Evolutionary conservation across 768 basidiomycete species (phyloP), one percentile per base, ranked within the genome.

Genomic region (Trametopsis cervina): DNA sequence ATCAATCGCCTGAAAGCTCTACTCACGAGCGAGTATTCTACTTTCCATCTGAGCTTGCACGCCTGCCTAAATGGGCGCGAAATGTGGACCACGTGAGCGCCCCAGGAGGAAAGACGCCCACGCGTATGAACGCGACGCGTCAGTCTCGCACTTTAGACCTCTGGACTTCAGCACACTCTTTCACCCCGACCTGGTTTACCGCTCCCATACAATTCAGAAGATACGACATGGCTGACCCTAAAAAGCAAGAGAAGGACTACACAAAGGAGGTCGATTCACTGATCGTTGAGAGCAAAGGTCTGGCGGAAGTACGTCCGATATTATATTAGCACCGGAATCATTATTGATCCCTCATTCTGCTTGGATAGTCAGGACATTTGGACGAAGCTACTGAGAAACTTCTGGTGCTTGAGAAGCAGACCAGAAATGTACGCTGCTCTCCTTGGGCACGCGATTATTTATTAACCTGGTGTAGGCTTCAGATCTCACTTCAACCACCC

Each of bases 391-490:
- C 97, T 25, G 95, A 99, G 68, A 91, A 88, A 70, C 79, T 98
- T 48, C 75, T 93, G 48, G 68, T 70, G 1, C 74, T 98, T 4
- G 96, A 99, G 70, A 98, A 98, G 69, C 94, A 96, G 65, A 87
- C 95, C 2, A 77, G 96, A 73, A 98, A 97, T 70, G 96, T 90
- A 49, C 38, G 79, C n/a, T n/a, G n/a, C n/a, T n/a, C n/a, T n/a
- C n/a, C n/a, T n/a, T n/a, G n/a, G n/a, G n/a, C 68, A 3, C 24
- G 20, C 39, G 7, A n/a, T 21, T 23, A n/a, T 40, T 24, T 26
- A 42, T 46, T 38, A 20, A 51, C 26, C 27, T n/a, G 20, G 52
- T 18, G 17, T 60, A 95, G 95, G 92, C 94, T 13, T 85, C 94
- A 47, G 96, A 99, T 75, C 75, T 91, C 26, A 64, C 77, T 29